phyloP scores from a whole-genome alignment of 805 yeast genomes.

The Saturnispora sekii region DNA sequence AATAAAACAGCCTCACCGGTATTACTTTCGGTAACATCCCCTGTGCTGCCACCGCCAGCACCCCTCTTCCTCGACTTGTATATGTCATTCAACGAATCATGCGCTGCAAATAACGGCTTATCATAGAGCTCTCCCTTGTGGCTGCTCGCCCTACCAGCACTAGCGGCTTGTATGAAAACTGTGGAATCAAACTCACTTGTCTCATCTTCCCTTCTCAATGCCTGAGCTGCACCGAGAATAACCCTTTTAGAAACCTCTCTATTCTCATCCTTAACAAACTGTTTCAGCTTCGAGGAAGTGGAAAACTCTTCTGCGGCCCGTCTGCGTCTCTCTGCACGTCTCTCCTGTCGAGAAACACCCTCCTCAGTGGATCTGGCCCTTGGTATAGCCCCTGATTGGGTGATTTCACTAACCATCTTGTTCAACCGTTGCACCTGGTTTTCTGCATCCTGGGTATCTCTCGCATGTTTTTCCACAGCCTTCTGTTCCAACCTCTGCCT shows the following conservation, averaged over 20 bases:
- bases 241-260: slow-evolving; percentile 50
- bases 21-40: slow-evolving; percentile 24
- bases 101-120: slow-evolving; percentile 45
- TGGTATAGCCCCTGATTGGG: slow-evolving; percentile 12
- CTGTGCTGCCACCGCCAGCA: slow-evolving; percentile 7
- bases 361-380: slow-evolving; percentile 19
- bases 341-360: slow-evolving; percentile 25
- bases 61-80: slow-evolving; percentile 32
- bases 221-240: slow-evolving; percentile 34
- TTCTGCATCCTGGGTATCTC: slow-evolving; percentile 29
- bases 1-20: slow-evolving; percentile 20
- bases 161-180: slow-evolving; percentile 36
- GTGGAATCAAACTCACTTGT: slow-evolving; percentile 43
- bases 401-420: slow-evolving; percentile 38
- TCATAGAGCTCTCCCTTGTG: slow-evolving; percentile 44
- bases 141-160: slow-evolving; percentile 24
- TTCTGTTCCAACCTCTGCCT: slow-evolving; percentile 45
- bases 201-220: slow-evolving; percentile 24
- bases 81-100: slow-evolving; percentile 40
- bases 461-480: slow-evolving; percentile 37
- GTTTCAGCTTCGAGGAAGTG: slow-evolving; percentile 33
- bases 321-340: slow-evolving; percentile 35
- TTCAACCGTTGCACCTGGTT: slow-evolving; percentile 45
- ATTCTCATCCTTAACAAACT: slow-evolving; percentile 35
- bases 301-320: slow-evolving; percentile 39